Conservation (phyloP, 2,329 filamentous ascomycete species). For the Fusarium sp. region DNA sequence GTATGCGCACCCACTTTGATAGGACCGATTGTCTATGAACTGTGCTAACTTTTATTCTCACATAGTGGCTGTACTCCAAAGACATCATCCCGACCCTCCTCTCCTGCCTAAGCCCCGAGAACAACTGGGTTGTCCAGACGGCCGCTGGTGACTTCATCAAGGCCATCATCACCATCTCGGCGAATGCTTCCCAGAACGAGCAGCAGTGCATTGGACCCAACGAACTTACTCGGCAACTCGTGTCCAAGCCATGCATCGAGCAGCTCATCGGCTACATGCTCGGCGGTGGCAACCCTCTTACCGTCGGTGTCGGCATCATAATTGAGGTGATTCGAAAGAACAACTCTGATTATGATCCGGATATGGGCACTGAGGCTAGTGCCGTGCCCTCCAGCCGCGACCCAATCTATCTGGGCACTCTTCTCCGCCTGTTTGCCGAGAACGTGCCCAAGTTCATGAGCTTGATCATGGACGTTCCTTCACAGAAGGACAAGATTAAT, state of each 20-base stretch:
- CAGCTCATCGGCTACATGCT: slow-evolving; percentile 93
- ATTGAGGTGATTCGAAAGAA: slow-evolving; percentile 99
- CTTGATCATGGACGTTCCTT: slow-evolving; percentile 82
- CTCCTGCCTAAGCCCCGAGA: slow-evolving; percentile 85
- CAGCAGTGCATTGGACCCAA: slow-evolving; percentile 99
- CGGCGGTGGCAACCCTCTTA: slow-evolving; percentile 90
- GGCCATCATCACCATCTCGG: slow-evolving; percentile 98
- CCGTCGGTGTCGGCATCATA: slow-evolving; percentile 95
- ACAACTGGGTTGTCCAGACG: slow-evolving; percentile 91
- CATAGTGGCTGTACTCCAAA: slow-evolving; percentile 90
- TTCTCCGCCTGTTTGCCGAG: slow-evolving; percentile 88
- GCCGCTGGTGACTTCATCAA: slow-evolving; percentile 98
- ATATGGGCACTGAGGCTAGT: slow-evolving; percentile 84
- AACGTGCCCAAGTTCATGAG: slow-evolving; percentile 95
- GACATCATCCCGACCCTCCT: slow-evolving; percentile 88
- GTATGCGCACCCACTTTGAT: slow-evolving; percentile 60
- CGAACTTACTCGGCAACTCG: slow-evolving; percentile 92
- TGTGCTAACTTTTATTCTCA: slow-evolving; percentile 34
- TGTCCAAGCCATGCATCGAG: slow-evolving; percentile 86
- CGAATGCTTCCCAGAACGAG: slow-evolving; percentile 97
- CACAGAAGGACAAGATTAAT: slow-evolving; percentile 79
- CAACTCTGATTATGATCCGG: slow-evolving; percentile 98
- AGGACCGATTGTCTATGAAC: slow-evolving; percentile 5
- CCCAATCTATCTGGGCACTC: slow-evolving; percentile 93
- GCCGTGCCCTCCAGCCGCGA: slow-evolving; percentile 86